Evolutionary conservation across 2,329 filamentous ascomycete species (phyloP), one percentile per base, ranked within the genome.

Genomic region (Fusarium verticillioides): DNA sequence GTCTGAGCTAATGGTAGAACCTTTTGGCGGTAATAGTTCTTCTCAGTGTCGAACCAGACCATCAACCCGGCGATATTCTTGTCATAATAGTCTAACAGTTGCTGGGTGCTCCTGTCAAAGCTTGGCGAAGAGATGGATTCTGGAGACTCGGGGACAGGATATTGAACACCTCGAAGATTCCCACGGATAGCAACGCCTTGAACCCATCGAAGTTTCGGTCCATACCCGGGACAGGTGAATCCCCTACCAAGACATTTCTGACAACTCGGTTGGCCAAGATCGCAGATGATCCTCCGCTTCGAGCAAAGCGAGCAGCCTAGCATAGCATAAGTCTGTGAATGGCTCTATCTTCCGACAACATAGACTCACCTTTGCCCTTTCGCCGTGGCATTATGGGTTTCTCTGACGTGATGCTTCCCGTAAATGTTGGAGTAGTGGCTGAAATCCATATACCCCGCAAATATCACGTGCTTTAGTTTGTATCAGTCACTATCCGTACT

Each of bases 71-170:
- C 47, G 2, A 50, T 50, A 0, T 50, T 34, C 28, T 34, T 50
- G 4, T 23, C 47, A 7, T 50, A 50, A 5, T 50, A 50, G 8
- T 34, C 47, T 2, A 50, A 23, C 0, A 50, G 21, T 2, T 34
- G 16, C 1, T 32, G 47, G 3, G 8, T 34, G 16, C 23, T 32
- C 4, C 2, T 13, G 15, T 50, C 16, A 5, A 18, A 0, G 13
- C 5, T 19, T 13, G 10, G 15, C 4, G 30, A 10, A 2, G 21
- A 5, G 2, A 0, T 2, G 1, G 21, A 18, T 23, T 5, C 16
- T 13, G 5, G 5, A 13, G 30, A 5, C 0, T 2, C 11, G 0
- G 28, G 8, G 4, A 50, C 0, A 2, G 47, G 47, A 0, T 9
- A 50, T 9, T 34, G 30, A 0, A 13, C 11, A 5, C 47, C 47